Conservation (phyloP, 2,329 filamentous ascomycete genomes). For the Hypoxylon sp. region DNA sequence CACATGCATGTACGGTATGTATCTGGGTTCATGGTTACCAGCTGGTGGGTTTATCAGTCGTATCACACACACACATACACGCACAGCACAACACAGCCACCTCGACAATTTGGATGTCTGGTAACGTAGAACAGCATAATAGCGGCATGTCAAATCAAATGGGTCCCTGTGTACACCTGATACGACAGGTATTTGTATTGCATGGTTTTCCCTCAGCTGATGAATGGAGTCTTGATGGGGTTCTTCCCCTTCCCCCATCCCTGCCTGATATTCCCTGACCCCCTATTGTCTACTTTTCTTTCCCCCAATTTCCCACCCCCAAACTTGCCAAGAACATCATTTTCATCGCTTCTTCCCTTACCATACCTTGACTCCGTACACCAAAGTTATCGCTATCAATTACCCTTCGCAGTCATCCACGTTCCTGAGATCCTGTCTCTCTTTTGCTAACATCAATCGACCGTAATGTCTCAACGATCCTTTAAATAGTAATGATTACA, state of each 20-base stretch:
- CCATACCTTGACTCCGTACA: conserved; percentile 32
- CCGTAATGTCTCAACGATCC: conserved; percentile 51
- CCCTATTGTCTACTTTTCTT: conserved; percentile 45
- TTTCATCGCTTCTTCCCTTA: conserved; percentile 43
- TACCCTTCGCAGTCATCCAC: conserved; percentile 30
- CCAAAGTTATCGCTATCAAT: conserved; percentile 25
- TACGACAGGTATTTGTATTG: conserved; percentile 23
- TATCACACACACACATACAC: conserved; percentile 2
- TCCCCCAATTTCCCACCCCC: conserved; percentile 51
- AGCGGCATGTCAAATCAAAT: conserved; percentile 21
- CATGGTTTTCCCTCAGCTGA: conserved; percentile 37
- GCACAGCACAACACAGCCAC: conserved; percentile 17
- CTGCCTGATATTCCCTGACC: conserved; percentile 34
- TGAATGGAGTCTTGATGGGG: conserved; percentile 19
- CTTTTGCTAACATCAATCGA: conserved; percentile 33
- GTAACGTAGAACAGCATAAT: conserved; percentile 32
- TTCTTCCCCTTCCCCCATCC: conserved; percentile 17
- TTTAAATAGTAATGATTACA: conserved; percentile 52
- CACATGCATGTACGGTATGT: no score
- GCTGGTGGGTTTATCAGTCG: conserved; percentile 11
- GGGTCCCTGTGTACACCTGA: conserved; percentile 27
- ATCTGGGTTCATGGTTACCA: no score
- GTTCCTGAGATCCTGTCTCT: conserved; percentile 35
- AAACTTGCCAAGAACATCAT: conserved; percentile 55
- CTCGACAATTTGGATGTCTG: conserved; percentile 14